Percentiles rank a stretch among this genome's conserved stretches.
Evolutionary conservation across 2,329 filamentous ascomycete species (phyloP).

Genomic region (Emydomyces testavorans): DNA sequence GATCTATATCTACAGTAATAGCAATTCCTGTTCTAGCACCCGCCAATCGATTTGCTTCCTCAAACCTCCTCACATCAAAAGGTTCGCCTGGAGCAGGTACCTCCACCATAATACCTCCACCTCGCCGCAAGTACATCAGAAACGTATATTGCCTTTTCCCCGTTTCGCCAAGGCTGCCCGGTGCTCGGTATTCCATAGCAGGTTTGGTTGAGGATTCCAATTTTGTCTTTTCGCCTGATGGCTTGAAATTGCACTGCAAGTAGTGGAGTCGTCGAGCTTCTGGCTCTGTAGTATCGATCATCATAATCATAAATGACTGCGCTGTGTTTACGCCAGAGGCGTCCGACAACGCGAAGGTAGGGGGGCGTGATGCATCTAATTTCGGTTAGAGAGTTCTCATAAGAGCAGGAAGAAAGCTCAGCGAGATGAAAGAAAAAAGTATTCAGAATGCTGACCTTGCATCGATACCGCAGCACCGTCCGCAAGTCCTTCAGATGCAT

Average conservation of each 20-base stretch:
- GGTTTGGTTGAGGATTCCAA: constrained; percentile 6
- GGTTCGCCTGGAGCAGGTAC: background rate
- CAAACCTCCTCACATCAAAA: constrained; percentile 5
- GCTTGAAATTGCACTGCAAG: constrained; percentile 11
- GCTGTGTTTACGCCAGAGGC: constrained; percentile 13
- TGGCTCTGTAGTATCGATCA: constrained; percentile 13
- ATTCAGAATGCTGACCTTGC: constrained; percentile 2
- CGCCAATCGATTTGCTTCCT: constrained; percentile 5
- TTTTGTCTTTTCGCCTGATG: constrained; percentile 14
- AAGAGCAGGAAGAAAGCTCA: background rate
- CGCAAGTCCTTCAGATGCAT: constrained; percentile 14
- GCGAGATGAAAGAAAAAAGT: no score
- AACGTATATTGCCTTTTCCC: constrained; percentile 13
- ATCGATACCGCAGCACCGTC: constrained; percentile 6
- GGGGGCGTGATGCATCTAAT: constrained; percentile 4
- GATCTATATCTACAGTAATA: background rate
- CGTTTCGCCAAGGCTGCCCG: constrained; percentile 1
- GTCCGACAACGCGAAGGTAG: constrained; percentile 13
- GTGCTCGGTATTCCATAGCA: constrained; percentile 8
- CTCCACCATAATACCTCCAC: background rate
- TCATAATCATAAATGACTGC: constrained; percentile 11
- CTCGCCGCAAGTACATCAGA: constrained; percentile 10
- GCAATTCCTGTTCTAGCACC: constrained; percentile 3
- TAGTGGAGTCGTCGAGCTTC: constrained; percentile 8
- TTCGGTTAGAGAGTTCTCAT: background rate